These are phyloP conservation scores for Amaranthus hypochondriacus DNA, from an alignment of 148 eudicot species.

Conservation along the genomic window DNA sequence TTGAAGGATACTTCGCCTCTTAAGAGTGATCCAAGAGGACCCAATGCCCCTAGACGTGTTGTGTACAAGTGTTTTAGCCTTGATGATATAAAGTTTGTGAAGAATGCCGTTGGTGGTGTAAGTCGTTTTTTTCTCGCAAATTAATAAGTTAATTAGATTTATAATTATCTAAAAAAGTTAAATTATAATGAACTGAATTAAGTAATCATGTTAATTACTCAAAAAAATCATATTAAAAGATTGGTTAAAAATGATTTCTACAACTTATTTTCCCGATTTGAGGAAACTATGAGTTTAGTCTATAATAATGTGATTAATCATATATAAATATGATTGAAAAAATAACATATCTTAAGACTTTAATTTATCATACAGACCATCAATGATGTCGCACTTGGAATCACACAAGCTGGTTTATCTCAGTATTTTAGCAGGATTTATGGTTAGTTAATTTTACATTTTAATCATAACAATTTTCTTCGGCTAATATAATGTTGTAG, in stretches of 20 bases:
- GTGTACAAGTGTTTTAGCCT: conserved; percentile 43
- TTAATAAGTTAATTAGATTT: background rate
- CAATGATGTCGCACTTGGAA: conserved; percentile 63
- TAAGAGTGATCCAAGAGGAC: conserved; percentile 12
- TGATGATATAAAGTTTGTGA: conserved; percentile 57
- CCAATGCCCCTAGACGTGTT: conserved; percentile 31
- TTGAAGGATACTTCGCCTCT: conserved; percentile 50
- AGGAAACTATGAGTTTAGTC: too few relatives aligned
- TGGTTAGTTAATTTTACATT: conserved; percentile 29
- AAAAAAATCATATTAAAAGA: too few relatives aligned
- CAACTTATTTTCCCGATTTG: too few relatives aligned
- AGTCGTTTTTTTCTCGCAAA: conserved; percentile 7
- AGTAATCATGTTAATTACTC: too few relatives aligned
- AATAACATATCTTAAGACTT: too few relatives aligned
- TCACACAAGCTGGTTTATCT: conserved; percentile 67
- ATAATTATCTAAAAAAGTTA: too few relatives aligned
- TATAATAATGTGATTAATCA: too few relatives aligned
- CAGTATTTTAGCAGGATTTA: conserved; percentile 49
- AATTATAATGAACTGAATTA: too few relatives aligned
- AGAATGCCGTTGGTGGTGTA: conserved; percentile 58
- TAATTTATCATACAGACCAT: conserved; percentile 37
- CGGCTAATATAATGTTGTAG: too few relatives aligned
- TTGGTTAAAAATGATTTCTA: too few relatives aligned
- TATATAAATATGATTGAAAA: too few relatives aligned
- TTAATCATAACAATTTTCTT: too few relatives aligned